Evolutionary conservation across 306 rosid genomes (phyloP), one percentile per base, ranked within the genome.

Genomic region (Sicyos baderoa): DNA sequence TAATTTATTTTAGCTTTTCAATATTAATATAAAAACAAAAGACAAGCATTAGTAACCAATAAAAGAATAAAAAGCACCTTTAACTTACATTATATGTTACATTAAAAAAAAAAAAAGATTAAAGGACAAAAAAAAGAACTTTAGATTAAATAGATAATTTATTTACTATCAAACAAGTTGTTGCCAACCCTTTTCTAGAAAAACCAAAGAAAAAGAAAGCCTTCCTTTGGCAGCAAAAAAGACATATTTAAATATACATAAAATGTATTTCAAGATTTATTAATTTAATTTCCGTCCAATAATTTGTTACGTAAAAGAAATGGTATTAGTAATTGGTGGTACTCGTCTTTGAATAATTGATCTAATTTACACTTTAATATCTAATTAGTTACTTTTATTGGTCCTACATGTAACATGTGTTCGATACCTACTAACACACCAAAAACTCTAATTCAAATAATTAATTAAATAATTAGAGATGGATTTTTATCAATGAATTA

Each of bases 141-240:
- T 64, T 44, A 44, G 0, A 5, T 65, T 9, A 57, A 21, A 21
- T 45, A 44, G 5, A 16, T 45, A 13, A 13, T 66, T 66, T 7
- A 60, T 10, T 66, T 47, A 47, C 55, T 44, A 64, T 6, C 70
- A 64, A 64, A 64, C 70, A 44, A 42, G 11, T n/a, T 18, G 9
- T 62, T 62, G 51, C 29, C 29, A 15, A 44, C 70, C 49, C 4
- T 64, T 64, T 64, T 13, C 53, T 12, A 66, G 42, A 23, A 66
- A 66, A 47, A 66, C 17, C 55, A 66, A 66, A 47, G 55, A 29
- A 64, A 44, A 64, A 64, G 18, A 44, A 23, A 64, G 70, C 70
- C 70, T 64, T 64, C 35, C 35, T 44, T 64, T 19, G 51, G 51
- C 16, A 18, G 10, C 4, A 16, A 40, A 3, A 62, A 37, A n/a